A percentile compares a stretch with the other conserved stretches of the same genome.
phyloP scores from a whole-genome alignment of 192 early-diverging fungal genomes.

The Coemansia sp. region DNA sequence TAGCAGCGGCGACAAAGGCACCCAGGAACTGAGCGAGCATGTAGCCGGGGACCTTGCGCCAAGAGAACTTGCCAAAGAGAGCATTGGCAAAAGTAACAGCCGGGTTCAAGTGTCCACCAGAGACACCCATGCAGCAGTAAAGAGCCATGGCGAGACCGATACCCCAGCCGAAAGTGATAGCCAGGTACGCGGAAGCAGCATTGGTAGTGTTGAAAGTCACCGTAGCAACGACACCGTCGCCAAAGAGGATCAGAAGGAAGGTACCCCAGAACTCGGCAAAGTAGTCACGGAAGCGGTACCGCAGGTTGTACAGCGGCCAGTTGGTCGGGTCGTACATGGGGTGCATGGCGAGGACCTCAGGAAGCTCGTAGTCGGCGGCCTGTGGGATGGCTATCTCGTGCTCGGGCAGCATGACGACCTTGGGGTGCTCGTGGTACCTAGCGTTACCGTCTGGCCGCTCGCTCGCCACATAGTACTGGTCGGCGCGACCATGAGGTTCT shows the following conservation, averaged over 20 bases:
- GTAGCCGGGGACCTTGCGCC: slow-evolving; percentile 68
- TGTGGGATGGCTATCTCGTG: slow-evolving; percentile 46
- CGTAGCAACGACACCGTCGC: slow-evolving; percentile 66
- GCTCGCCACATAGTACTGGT: slow-evolving; percentile 5
- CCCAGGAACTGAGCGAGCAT: slow-evolving; percentile 69
- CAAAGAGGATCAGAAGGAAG: slow-evolving; percentile 66
- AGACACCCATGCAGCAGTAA: slow-evolving; percentile 65
- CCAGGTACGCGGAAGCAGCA: slow-evolving; percentile 55
- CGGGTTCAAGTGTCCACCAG: slow-evolving; percentile 80
- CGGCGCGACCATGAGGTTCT: neutral
- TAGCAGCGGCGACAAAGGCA: slow-evolving; percentile 71
- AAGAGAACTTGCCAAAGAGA: slow-evolving; percentile 69
- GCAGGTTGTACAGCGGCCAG: slow-evolving; percentile 43
- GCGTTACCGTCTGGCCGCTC: neutral
- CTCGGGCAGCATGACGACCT: slow-evolving; percentile 32
- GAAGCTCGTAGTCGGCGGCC: slow-evolving; percentile 51
- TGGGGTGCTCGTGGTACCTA: slow-evolving; percentile 45
- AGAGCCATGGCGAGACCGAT: slow-evolving; percentile 67
- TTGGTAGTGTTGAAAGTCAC: slow-evolving; percentile 47
- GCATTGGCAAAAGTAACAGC: slow-evolving; percentile 72
- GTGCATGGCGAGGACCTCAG: slow-evolving; percentile 26
- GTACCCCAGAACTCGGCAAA: slow-evolving; percentile 80
- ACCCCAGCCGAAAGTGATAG: slow-evolving; percentile 66
- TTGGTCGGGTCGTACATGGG: slow-evolving; percentile 51
- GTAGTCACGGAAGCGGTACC: slow-evolving; percentile 59